Evolutionary conservation across 371 early-diverging fungal species (phyloP).

Genomic region (Mucor lusitanicus): DNA sequence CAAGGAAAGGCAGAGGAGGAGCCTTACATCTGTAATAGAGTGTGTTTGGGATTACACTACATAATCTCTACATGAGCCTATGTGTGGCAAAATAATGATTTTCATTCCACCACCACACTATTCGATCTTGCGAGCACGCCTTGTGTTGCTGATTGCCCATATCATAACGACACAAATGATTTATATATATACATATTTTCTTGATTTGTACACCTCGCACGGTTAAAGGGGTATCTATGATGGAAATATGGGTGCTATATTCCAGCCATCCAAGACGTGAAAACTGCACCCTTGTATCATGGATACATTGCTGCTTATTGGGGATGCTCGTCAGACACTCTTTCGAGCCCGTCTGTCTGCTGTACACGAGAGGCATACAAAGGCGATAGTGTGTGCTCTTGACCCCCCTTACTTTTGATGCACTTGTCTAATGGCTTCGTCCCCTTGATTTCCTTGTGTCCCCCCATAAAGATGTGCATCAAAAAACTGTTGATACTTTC

Average conservation of each 20-base stretch:
- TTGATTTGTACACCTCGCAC: constrained; percentile 7
- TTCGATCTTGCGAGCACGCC: neutral
- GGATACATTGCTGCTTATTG: neutral
- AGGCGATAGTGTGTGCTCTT: neutral
- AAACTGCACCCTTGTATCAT: neutral
- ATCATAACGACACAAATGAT: neutral
- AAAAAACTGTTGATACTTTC: constrained; percentile 6
- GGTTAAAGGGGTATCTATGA: neutral
- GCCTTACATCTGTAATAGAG: neutral
- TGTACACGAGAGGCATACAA: neutral
- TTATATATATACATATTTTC: constrained; percentile 4
- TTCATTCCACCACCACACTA: neutral
- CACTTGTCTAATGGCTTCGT: neutral
- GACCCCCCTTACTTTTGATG: constrained; percentile 1
- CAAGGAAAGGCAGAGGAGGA: neutral
- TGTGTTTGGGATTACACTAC: constrained; percentile 1
- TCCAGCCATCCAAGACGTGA: neutral
- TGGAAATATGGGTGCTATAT: neutral
- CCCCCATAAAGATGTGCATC: constrained; percentile 6
- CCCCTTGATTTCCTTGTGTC: neutral
- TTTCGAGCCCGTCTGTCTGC: neutral
- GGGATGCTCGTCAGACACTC: neutral
- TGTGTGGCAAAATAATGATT: constrained; percentile 3
- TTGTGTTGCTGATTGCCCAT: neutral
- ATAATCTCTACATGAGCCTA: neutral